Evolutionary conservation across 441 rosid species (phyloP), one percentile per base, ranked within the genome.

Genomic region (Brassica balearica): DNA sequence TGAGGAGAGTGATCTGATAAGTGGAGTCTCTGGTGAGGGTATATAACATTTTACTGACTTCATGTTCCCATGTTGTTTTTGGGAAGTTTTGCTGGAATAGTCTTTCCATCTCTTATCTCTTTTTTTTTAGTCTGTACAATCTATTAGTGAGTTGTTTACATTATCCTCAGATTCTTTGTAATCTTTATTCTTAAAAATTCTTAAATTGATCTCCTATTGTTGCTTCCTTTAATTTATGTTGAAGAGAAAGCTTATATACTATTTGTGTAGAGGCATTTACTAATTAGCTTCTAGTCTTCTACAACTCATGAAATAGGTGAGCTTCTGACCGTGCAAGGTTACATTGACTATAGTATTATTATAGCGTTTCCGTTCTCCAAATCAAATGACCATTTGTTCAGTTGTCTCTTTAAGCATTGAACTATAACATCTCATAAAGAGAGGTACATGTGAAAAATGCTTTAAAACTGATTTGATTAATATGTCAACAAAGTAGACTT

Each of bases 41-140:
- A 78, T 67, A 78, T 78, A 72, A 72, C 69, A 46, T 41, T 11
- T 43, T 71, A 78, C 77, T 78, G 77, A 78, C 81, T 23, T 76
- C 58, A 53, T 53, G 58, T 53, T 60, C 82, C 82, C 65, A 73
- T 29, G 48, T 67, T 15, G 32, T 72, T 60, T 60, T 68, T n/a
- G 82, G 82, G 74, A 73, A 79, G 71, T 79, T 79, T 79, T 79
- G 78, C 29, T 62, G 74, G 77, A 78, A 38, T 67, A 61, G 58
- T 66, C 48, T 59, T 66, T 72, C 23, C 6, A 6, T 55, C 12
- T 55, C 23, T 29, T 55, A 5, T 17, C 10, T 17, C 25, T 56
- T 2, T 56, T 61, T 53, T 53, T 53, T 53, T 53, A 53, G 59
- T 53, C 3, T 53, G 74, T 79, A 79, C 82, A 79, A 53, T 61